Conservation (phyloP, 768 basidiomycete species). For the Boletus sp. region DNA sequence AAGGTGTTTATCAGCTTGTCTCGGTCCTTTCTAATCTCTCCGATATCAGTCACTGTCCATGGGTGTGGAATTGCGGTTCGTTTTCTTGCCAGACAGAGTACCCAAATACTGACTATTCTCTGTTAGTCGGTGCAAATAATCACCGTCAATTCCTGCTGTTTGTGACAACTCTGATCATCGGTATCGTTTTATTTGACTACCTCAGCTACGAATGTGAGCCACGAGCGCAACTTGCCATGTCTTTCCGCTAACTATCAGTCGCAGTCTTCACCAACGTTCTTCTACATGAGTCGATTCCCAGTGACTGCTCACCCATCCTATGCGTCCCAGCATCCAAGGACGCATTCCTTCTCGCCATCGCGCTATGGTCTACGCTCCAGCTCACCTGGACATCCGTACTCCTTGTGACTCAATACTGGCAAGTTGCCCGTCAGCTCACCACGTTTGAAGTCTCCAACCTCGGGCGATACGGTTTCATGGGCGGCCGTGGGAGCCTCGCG, state of each 20-base stretch:
- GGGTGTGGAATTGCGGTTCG: constrained; percentile 98
- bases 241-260: background rate
- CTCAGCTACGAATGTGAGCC: constrained; percentile 78
- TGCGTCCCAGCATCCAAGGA: constrained; percentile 74
- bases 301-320: constrained; percentile 37
- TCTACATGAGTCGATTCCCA: background rate
- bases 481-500: constrained; percentile 75
- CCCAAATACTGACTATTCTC: constrained; percentile 6
- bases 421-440: constrained; percentile 91
- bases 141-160: constrained; percentile 97
- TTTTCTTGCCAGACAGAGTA: constrained; percentile 6
- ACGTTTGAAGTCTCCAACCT: constrained; percentile 95
- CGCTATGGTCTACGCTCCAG: constrained; percentile 87
- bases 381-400: constrained; percentile 93
- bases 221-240: background rate
- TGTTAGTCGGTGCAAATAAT: constrained; percentile 82
- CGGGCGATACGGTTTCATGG: constrained; percentile 96
- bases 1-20: constrained; percentile 30
- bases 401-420: constrained; percentile 85
- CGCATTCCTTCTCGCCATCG: constrained; percentile 80
- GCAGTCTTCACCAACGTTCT: constrained; percentile 56
- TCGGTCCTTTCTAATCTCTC: constrained; percentile 1
- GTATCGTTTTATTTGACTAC: constrained; percentile 79
- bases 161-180: constrained; percentile 78
- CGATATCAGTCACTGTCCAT: constrained; percentile 82